Evolutionary conservation across 805 yeast species (phyloP), one percentile per base, ranked within the genome.

Genomic region (Monosporozyma aquatica): DNA sequence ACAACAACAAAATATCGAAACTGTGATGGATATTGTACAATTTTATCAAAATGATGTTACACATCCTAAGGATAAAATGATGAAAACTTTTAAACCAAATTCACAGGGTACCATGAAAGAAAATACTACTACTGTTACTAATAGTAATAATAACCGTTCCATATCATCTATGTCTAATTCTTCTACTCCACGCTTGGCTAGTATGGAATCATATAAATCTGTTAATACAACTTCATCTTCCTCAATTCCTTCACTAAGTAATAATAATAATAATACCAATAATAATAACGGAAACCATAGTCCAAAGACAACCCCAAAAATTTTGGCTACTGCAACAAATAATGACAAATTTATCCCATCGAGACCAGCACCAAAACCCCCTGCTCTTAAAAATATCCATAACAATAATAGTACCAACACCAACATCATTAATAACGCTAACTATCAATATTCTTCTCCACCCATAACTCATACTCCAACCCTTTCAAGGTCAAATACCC

Each of bases 1-100:
- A 55, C 95, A 87, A 65, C 80, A 81, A 57, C 84, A 82, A 47
- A 86, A 92, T 62, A 96, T 97, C 2, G 89, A 86, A 61, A 96
- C 95, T 1, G 95, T 92, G 5, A 82, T 82, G 72, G 95, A 87
- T 55, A 87, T 85, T 46, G 87, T 87, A 22, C 87, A 85, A 35
- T 87, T 87, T 58, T 87, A 87, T 61, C 85, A 80, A 54, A 32
- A 32, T 32, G 82, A 79, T 50, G 70, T 66, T 22, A 46, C 59
- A 2, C 66, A 61, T 38, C 67, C 67, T 4, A 69, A 68, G 30
- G 69, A 66, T 24, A 66, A 65, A 43, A 64, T 61, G 5, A 64
- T 67, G 48, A 65, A 65, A 46, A 67, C 69, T 34, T 67, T 65
- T 41, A 59, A 40, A 28, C 21, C 41, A 14, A 29, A 22, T 36